Evolutionary conservation across 345 rosid species (phyloP).

Genomic region (Pistacia atlantica): DNA sequence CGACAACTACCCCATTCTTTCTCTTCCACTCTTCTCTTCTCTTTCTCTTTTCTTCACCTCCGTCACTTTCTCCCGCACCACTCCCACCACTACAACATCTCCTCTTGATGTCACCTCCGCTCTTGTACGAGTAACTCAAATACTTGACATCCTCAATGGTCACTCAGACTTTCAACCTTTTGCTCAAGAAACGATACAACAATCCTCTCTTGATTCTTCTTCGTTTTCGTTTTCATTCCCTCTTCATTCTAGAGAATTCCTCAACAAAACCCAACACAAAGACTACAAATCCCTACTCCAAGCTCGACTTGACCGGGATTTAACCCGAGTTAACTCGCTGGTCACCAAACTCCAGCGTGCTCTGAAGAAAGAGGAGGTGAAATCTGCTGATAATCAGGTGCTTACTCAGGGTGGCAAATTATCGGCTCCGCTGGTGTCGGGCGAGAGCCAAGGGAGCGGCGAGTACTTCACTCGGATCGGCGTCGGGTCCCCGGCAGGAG

Average conservation of each 20-base stretch:
- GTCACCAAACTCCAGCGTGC: slow-evolving; percentile 43
- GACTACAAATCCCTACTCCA: slow-evolving; percentile 59
- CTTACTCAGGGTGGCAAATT: slow-evolving; percentile 51
- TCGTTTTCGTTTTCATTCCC: slow-evolving; percentile 44
- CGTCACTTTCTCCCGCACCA: slow-evolving; percentile 38
- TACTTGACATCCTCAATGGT: slow-evolving; percentile 33
- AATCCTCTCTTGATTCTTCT: neutral
- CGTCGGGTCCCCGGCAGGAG: slow-evolving; percentile 68
- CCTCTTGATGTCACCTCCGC: slow-evolving; percentile 52
- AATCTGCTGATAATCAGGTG: slow-evolving; percentile 43
- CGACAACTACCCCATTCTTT: neutral
- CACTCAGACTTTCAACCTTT: neutral
- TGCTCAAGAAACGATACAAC: no score
- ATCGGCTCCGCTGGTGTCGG: slow-evolving; percentile 69
- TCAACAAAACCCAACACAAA: slow-evolving; percentile 45
- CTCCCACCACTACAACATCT: slow-evolving; percentile 31
- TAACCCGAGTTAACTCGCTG: slow-evolving; percentile 61
- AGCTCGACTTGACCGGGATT: slow-evolving; percentile 80
- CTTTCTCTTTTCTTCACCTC: neutral
- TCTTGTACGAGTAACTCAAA: slow-evolving; percentile 42
- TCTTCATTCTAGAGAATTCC: slow-evolving; percentile 64
- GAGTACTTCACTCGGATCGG: slow-evolving; percentile 85
- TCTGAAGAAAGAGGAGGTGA: slow-evolving; percentile 51
- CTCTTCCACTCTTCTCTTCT: slow-evolving; percentile 8
- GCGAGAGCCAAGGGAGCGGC: slow-evolving; percentile 74